These are phyloP conservation scores for Colletotrichum noveboracense DNA, from an alignment of 2,329 filamentous ascomycete genomes.

Conservation along the genomic window DNA sequence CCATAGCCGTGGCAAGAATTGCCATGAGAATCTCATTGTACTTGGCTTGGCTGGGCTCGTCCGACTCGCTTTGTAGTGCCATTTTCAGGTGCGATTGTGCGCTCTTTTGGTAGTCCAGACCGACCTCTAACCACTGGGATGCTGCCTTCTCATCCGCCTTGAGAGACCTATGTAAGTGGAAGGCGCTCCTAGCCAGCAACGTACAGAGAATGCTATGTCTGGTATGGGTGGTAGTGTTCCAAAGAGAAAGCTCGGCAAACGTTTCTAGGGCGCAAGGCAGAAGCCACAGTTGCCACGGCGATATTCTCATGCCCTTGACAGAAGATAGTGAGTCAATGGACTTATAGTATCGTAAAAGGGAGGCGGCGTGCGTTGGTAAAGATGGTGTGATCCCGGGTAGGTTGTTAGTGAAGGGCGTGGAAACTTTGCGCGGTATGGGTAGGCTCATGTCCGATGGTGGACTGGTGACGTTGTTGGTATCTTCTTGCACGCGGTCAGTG, in stretches of 20 bases:
- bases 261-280: constrained; percentile 45
- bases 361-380: constrained; percentile 25
- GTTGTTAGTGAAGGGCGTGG: background rate
- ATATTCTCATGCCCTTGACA: constrained; percentile 38
- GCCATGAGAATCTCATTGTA: constrained; percentile 52
- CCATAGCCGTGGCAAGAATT: constrained; percentile 35
- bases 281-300: constrained; percentile 48
- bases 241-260: constrained; percentile 45
- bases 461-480: background rate
- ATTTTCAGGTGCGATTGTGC: constrained; percentile 37
- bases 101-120: constrained; percentile 29
- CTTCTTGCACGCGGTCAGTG: background rate
- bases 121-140: constrained; percentile 33
- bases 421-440: background rate
- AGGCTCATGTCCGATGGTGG: background rate
- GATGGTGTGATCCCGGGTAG: background rate
- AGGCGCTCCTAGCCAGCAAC: constrained; percentile 46
- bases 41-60: constrained; percentile 37
- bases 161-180: constrained; percentile 36
- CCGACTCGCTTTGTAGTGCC: constrained; percentile 36
- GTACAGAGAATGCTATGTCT: constrained; percentile 42
- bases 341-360: constrained; percentile 33
- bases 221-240: constrained; percentile 41
- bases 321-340: constrained; percentile 34
- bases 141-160: constrained; percentile 13